Conservation (phyloP, 2,329 filamentous ascomycete genomes). For the Knufia fluminis region DNA sequence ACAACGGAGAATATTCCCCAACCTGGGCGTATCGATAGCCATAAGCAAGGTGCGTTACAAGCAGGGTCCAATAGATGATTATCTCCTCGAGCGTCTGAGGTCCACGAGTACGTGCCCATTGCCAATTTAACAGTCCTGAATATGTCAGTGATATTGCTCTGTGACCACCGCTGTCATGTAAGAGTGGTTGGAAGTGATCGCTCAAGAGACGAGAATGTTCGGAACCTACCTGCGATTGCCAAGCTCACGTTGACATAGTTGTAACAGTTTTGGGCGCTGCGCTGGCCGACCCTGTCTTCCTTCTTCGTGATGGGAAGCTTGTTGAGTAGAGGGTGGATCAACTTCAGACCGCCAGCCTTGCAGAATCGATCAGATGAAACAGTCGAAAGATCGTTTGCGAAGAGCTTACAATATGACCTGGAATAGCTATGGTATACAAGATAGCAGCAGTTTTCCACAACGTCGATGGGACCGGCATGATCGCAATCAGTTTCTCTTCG, state of each 20-base stretch:
- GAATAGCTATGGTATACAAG: conserved; percentile 9
- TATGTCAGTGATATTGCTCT: not conserved
- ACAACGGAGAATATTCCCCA: conserved; percentile 6
- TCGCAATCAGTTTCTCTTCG: not conserved
- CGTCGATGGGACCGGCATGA: not conserved
- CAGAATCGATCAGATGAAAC: not conserved
- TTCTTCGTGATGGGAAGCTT: not conserved
- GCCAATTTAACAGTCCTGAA: conserved; percentile 9
- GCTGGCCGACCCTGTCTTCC: conserved; percentile 1
- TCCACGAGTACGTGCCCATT: conserved; percentile 8
- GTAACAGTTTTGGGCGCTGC: conserved; percentile 1
- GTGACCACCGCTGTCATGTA: not conserved
- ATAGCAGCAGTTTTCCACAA: conserved; percentile 7
- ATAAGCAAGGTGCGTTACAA: not conserved
- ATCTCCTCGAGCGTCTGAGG: conserved; percentile 5
- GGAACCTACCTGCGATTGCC: not conserved
- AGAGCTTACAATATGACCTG: conserved; percentile 7
- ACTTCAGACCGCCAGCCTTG: not conserved
- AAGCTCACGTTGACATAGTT: conserved; percentile 8
- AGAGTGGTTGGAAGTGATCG: too few species aligned
- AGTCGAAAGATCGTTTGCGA: not conserved
- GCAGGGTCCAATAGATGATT: conserved; percentile 10
- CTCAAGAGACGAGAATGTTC: not conserved
- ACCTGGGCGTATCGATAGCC: conserved; percentile 4
- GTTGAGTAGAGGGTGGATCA: not conserved